These are phyloP conservation scores for Pseudonitzschia pungens DNA, from an alignment of 108 stramenopile species.

Conservation along the genomic window DNA sequence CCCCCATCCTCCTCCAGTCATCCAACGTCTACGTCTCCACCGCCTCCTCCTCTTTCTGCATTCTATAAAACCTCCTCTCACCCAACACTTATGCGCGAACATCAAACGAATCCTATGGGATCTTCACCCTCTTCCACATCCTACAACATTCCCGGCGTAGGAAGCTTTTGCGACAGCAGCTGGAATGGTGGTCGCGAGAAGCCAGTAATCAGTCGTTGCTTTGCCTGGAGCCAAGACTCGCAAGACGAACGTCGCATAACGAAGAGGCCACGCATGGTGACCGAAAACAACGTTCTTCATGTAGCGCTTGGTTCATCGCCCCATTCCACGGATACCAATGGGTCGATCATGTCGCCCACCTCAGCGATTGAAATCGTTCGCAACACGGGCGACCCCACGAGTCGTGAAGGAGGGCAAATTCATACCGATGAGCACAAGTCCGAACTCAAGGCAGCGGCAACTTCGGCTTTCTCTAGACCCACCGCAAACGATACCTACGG, in stretches of 20 bases:
- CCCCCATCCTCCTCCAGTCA: background rate
- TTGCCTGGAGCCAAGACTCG: slow-evolving; percentile 19
- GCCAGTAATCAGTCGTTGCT: slow-evolving; percentile 12
- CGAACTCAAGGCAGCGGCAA: background rate
- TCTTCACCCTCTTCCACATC: background rate
- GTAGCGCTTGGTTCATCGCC: background rate
- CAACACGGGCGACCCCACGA: background rate
- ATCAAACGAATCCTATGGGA: no score
- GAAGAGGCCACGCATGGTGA: slow-evolving; percentile 4
- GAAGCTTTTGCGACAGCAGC: background rate
- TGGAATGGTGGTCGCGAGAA: slow-evolving; percentile 1
- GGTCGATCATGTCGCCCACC: background rate
- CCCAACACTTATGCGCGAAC: background rate
- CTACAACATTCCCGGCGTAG: background rate
- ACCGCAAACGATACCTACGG: background rate
- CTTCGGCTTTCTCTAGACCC: no score
- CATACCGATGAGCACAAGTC: background rate
- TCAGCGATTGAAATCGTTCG: background rate
- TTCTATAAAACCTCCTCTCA: background rate
- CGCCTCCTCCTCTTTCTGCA: slow-evolving; percentile 1
- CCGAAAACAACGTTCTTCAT: slow-evolving; percentile 1
- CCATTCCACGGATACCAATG: background rate
- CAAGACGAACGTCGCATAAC: slow-evolving; percentile 19
- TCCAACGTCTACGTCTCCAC: background rate
- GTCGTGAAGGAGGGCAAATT: background rate